These are phyloP conservation scores for Lentinula sp. DNA, from an alignment of 768 basidiomycete species.

Conservation along the genomic window DNA sequence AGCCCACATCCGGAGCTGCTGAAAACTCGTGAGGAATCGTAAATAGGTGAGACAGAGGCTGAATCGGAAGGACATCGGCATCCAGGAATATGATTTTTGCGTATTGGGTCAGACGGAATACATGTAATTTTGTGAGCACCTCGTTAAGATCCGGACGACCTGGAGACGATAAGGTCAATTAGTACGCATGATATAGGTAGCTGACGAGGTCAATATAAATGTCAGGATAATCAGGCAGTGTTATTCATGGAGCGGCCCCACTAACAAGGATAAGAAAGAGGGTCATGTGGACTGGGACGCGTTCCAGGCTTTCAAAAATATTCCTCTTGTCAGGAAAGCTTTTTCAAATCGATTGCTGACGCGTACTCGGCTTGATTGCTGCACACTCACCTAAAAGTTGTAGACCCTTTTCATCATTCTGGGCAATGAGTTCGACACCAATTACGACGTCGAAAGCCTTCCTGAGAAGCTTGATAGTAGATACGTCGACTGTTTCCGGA, in stretches of 20 bases:
- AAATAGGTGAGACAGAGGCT: conserved; percentile 92
- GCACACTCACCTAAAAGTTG: conserved; percentile 71
- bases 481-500: conserved; percentile 86
- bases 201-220: not conserved
- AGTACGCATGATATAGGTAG: not conserved
- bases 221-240: conserved; percentile 10
- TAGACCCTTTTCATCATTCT: conserved; percentile 59
- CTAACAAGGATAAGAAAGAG: not conserved
- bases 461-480: conserved; percentile 72
- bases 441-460: conserved; percentile 79
- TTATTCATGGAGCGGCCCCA: conserved; percentile 1
- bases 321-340: conserved; percentile 7
- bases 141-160: conserved; percentile 92
- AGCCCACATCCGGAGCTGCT: conserved; percentile 94
- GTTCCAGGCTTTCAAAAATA: conserved; percentile 3
- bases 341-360: conserved; percentile 12
- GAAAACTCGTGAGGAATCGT: conserved; percentile 76
- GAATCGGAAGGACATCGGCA: conserved; percentile 84
- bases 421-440: conserved; percentile 85
- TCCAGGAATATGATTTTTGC: conserved; percentile 86
- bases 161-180: conserved; percentile 26
- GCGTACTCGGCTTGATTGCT: conserved; percentile 10
- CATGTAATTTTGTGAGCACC: conserved; percentile 94
- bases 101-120: conserved; percentile 87
- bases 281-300: conserved; percentile 10